Base-by-base conservation (phyloP, 2,329 filamentous ascomycete genomes). In the Xylaria sp. region DNA sequence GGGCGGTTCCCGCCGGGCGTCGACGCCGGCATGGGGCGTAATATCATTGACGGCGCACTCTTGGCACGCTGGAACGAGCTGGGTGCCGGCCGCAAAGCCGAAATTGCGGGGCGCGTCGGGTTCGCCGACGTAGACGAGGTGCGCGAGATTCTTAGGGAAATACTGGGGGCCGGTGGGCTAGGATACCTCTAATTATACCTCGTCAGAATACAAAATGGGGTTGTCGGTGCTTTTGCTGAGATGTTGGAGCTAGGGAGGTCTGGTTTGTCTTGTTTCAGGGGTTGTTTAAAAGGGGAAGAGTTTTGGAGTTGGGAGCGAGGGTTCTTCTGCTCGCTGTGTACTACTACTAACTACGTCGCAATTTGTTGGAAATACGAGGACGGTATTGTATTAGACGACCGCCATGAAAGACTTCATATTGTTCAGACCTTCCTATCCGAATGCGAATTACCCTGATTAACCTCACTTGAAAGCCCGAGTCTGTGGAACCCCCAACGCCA, bases 11-110 rank as follows among this genome's bases (percentile, higher is more conserved):
- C 76, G 5, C 82, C 87, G 0, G 87, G 84, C 16, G 87, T 90
- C 0, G 88, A 90, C 60, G 85, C 84, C 65, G 87, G 82, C 72
- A 87, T 85, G 0, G 88, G 87, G 0, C 84, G 92, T 21, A 90
- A 88, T 1, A 87, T 97, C 60, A 86, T 98, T 3, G 94, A 98
- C 78, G 94, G 93, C 0, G 86, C 85, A n/a, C 76, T 97, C 48
- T 79, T 97, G 69, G 85, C 87, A 68, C 82, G 93, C 66, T 96
- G 93, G 89, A 85, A 88, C 48, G 93, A 96, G 81, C 79, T 97
- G 71, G 87, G 92, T 5, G 90, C 90, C 51, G 90, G 91, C 59
- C 88, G 91, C 72, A 84, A 91, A 73, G 86, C 84, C 6, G 94
- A 97, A 80, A 89, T 95, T 54, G 87, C 93, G 0, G 87, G 89